phyloP scores from a whole-genome alignment of 2,329 filamentous ascomycete genomes.

The Mycosphaerella sp. region DNA sequence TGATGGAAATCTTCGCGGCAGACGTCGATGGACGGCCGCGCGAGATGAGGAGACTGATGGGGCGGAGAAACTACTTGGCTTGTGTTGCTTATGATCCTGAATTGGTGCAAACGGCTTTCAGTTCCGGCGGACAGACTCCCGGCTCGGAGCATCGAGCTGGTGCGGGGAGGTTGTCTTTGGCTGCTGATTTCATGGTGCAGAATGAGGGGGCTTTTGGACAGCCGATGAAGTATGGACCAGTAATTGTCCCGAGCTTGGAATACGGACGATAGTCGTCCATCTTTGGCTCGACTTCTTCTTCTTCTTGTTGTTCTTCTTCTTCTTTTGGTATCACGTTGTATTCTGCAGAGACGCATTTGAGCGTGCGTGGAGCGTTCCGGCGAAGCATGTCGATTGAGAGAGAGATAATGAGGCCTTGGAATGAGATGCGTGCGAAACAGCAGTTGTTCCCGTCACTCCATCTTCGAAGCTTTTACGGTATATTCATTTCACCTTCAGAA shows the following conservation, averaged over 20 bases:
- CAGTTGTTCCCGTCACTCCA: too few relatives aligned
- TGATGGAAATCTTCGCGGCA: slow-evolving; percentile 99
- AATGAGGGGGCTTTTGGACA: slow-evolving; percentile 73
- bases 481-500: too few relatives aligned
- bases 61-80: slow-evolving; percentile 82
- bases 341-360: neutral
- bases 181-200: slow-evolving; percentile 95
- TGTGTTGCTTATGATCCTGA: slow-evolving; percentile 94
- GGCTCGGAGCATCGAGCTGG: neutral
- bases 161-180: slow-evolving; percentile 62
- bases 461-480: too few relatives aligned
- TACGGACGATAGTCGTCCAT: slow-evolving; percentile 38
- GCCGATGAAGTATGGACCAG: slow-evolving; percentile 93
- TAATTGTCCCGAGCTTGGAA: slow-evolving; percentile 72
- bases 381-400: neutral
- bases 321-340: neutral
- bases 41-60: slow-evolving; percentile 90
- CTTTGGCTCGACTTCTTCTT: too few relatives aligned
- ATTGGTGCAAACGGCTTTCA: slow-evolving; percentile 46
- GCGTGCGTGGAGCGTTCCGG: neutral
- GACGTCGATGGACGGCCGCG: slow-evolving; percentile 78
- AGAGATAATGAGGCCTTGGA: neutral
- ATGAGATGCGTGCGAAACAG: neutral
- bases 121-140: slow-evolving; percentile 4
- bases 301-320: neutral